Percentiles rank a stretch among this genome's conserved stretches.
Evolutionary conservation across 202 grass and related monocot genomes (phyloP).

Genomic region (Brachypodium distachyon): DNA sequence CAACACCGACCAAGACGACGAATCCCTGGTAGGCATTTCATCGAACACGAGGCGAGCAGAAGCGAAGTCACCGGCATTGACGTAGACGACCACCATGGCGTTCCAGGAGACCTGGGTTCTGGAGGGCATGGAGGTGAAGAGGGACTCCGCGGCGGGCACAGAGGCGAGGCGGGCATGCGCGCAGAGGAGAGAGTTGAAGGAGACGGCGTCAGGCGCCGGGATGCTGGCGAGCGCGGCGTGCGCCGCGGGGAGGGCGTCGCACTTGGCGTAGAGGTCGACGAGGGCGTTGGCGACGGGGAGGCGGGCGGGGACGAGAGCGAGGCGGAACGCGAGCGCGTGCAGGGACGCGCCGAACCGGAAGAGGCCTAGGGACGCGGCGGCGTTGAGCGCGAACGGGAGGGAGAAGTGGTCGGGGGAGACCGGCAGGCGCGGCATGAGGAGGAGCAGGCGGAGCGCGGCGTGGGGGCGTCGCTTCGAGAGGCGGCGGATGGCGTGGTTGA

Average conservation of each 20-base stretch:
- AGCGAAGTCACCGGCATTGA: slow-evolving; percentile 35
- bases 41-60: slow-evolving; percentile 40
- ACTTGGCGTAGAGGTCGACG: slow-evolving; percentile 67
- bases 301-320: slow-evolving; percentile 35
- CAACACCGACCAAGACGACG: slow-evolving; percentile 43
- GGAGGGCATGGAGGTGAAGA: slow-evolving; percentile 48
- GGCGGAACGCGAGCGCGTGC: slow-evolving; percentile 31
- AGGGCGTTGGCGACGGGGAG: slow-evolving; percentile 62
- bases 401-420: slow-evolving; percentile 40
- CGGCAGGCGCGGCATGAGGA: slow-evolving; percentile 41
- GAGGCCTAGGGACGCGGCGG: slow-evolving; percentile 26
- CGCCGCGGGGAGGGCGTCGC: slow-evolving; percentile 31
- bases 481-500: slow-evolving; percentile 38
- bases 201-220: slow-evolving; percentile 35
- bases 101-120: slow-evolving; percentile 67
- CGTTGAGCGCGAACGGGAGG: slow-evolving; percentile 48
- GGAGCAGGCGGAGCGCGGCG: slow-evolving; percentile 32
- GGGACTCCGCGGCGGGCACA: slow-evolving; percentile 14
- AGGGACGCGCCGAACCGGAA: slow-evolving; percentile 30
- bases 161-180: slow-evolving; percentile 43
- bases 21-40: slow-evolving; percentile 43
- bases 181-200: slow-evolving; percentile 60
- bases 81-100: slow-evolving; percentile 55
- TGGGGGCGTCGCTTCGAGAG: slow-evolving; percentile 35
- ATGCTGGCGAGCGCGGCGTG: slow-evolving; percentile 41